Evolutionary conservation across 2,329 filamentous ascomycete genomes (phyloP).

Genomic region (Epichloe baconii): DNA sequence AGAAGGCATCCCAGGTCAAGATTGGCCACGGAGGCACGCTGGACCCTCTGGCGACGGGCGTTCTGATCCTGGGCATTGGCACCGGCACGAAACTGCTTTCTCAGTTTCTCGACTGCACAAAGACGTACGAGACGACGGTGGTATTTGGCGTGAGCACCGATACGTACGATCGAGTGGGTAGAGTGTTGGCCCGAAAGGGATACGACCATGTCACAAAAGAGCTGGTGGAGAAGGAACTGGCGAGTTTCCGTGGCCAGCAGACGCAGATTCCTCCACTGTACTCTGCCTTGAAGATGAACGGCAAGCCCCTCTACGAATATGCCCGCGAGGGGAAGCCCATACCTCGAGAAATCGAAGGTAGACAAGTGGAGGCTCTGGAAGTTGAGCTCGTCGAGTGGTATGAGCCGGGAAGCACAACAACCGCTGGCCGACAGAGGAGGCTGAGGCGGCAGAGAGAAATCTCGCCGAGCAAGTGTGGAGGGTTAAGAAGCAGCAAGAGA

Average conservation of each 20-base stretch:
- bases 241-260: constrained; percentile 65
- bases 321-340: constrained; percentile 79
- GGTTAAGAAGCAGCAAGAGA: constrained; percentile 42
- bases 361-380: constrained; percentile 64
- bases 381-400: constrained; percentile 76
- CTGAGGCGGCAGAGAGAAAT: constrained; percentile 58
- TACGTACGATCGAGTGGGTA: constrained; percentile 78
- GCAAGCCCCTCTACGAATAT: constrained; percentile 93
- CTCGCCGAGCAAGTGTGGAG: constrained; percentile 62
- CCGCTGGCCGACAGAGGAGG: constrained; percentile 69
- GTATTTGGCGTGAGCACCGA: constrained; percentile 89
- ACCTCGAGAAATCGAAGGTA: constrained; percentile 69
- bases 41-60: constrained; percentile 85
- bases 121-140: constrained; percentile 81
- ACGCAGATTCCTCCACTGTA: constrained; percentile 88
- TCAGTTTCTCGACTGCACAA: constrained; percentile 75
- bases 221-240: constrained; percentile 63
- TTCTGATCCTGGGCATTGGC: constrained; percentile 80
- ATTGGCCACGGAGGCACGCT: constrained; percentile 93
- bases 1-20: constrained; percentile 62
- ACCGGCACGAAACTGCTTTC: constrained; percentile 73
- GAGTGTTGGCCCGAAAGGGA: constrained; percentile 59
- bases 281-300: constrained; percentile 83
- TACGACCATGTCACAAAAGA: constrained; percentile 74
- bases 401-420: constrained; percentile 67